A percentile compares a stretch with the other conserved stretches of the same genome.
These are phyloP conservation scores for Phytophthora sp. DNA, from an alignment of 352 stramenopile species.

Conservation along the genomic window DNA sequence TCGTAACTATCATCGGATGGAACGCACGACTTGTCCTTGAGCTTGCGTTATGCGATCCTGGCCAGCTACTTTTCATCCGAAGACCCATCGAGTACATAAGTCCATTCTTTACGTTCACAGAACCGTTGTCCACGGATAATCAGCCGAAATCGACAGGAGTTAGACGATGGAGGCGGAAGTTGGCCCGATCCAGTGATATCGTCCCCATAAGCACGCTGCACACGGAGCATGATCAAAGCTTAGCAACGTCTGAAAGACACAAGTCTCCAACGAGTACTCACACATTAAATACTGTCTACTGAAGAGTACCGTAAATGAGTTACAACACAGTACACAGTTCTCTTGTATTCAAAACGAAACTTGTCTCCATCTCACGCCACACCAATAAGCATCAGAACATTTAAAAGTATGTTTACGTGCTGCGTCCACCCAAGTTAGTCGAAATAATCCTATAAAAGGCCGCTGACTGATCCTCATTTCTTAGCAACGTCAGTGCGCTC, in stretches of 20 bases:
- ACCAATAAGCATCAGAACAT: no score
- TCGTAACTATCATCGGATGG: slow-evolving; percentile 32
- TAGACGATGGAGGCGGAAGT: neutral
- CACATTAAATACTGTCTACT: no score
- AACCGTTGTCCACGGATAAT: neutral
- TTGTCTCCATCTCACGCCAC: no score
- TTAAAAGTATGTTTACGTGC: no score
- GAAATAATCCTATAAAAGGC: slow-evolving; percentile 1
- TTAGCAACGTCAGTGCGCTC: neutral
- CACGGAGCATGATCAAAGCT: no score
- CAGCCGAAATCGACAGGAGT: neutral
- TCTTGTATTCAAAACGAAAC: no score
- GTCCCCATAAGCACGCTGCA: neutral
- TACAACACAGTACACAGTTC: no score
- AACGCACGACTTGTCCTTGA: slow-evolving; percentile 21
- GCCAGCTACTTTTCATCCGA: slow-evolving; percentile 28
- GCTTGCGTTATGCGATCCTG: slow-evolving; percentile 1
- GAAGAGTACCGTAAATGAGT: no score
- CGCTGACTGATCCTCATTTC: neutral
- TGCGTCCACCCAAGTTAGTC: no score
- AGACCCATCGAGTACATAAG: slow-evolving; percentile 24
- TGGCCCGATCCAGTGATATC: neutral
- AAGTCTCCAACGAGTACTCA: no score
- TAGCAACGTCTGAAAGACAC: no score
- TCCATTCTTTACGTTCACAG: slow-evolving; percentile 22